Percentiles rank a stretch among this genome's conserved stretches.
Evolutionary conservation across 345 rosid genomes (phyloP).

Genomic region (Gossypium rotundifolium): DNA sequence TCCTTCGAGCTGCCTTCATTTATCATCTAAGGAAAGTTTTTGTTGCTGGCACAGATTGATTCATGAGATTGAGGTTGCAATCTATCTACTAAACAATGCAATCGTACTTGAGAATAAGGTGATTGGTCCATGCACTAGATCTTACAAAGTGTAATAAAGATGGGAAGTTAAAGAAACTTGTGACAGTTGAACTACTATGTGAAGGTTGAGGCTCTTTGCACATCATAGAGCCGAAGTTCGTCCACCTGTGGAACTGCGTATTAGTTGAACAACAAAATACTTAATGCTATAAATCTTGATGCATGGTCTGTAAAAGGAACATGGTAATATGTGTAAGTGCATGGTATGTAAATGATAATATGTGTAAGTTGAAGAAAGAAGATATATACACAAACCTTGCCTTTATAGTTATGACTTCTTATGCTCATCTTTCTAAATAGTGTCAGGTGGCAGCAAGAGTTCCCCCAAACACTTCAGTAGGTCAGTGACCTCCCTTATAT

Average conservation of each 20-base stretch:
- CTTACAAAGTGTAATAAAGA: neutral
- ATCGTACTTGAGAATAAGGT: neutral
- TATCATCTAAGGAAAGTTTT: too few species aligned
- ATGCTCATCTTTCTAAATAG: neutral
- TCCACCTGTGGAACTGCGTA: neutral
- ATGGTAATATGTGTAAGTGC: neutral
- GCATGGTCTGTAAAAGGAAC: neutral
- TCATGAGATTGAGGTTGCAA: neutral
- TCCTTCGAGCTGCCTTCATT: too few species aligned
- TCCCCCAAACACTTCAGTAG: too few species aligned
- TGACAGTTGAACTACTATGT: neutral
- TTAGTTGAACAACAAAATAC: neutral
- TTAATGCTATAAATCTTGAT: neutral
- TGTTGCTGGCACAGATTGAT: neutral
- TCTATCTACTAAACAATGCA: neutral
- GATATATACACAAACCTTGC: neutral
- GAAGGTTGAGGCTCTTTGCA: neutral
- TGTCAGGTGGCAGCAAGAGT: too few species aligned
- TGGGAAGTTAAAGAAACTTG: neutral
- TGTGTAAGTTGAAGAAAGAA: neutral
- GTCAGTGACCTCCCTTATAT: too few species aligned
- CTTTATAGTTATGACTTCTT: too few species aligned
- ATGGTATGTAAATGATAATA: neutral
- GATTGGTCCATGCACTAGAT: neutral
- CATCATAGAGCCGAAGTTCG: neutral